These are phyloP conservation scores for Luzula sylvatica DNA, from an alignment of 176 grass and related monocot genomes.

Conservation along the genomic window DNA sequence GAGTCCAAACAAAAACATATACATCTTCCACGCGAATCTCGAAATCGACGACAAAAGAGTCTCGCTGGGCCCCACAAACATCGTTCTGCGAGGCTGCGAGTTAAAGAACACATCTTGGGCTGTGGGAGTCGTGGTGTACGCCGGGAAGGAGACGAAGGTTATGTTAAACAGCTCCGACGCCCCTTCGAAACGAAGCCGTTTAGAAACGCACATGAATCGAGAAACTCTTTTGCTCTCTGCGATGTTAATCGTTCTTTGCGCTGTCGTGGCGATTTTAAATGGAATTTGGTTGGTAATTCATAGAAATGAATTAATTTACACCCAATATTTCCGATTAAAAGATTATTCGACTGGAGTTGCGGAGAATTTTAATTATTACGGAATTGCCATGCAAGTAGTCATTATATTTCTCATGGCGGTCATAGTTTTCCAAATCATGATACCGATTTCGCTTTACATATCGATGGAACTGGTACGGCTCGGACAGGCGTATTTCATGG, in stretches of 20 bases:
- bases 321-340: conserved; percentile 55
- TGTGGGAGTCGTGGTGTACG: conserved; percentile 76
- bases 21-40: conserved; percentile 59
- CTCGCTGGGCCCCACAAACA: conserved; percentile 54
- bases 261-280: conserved; percentile 30
- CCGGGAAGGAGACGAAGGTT: conserved; percentile 79
- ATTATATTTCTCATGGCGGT: conserved; percentile 67
- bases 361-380: conserved; percentile 68
- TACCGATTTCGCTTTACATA: conserved; percentile 91
- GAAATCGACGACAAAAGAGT: conserved; percentile 44
- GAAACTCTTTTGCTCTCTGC: conserved; percentile 57
- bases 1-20: conserved; percentile 66
- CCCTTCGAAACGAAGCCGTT: conserved; percentile 54
- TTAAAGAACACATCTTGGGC: conserved; percentile 77
- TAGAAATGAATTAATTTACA: conserved; percentile 28
- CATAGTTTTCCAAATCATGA: conserved; percentile 82
- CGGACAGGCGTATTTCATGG: conserved; percentile 75
- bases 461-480: conserved; percentile 86
- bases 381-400: conserved; percentile 60
- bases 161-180: conserved; percentile 78
- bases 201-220: conserved; percentile 63
- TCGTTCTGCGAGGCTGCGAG: conserved; percentile 80
- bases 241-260: conserved; percentile 60
- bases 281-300: conserved; percentile 68
- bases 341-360: conserved; percentile 42